phyloP scores from a whole-genome alignment of 2,329 filamentous ascomycete genomes.

The Aureobasidium sp. region DNA sequence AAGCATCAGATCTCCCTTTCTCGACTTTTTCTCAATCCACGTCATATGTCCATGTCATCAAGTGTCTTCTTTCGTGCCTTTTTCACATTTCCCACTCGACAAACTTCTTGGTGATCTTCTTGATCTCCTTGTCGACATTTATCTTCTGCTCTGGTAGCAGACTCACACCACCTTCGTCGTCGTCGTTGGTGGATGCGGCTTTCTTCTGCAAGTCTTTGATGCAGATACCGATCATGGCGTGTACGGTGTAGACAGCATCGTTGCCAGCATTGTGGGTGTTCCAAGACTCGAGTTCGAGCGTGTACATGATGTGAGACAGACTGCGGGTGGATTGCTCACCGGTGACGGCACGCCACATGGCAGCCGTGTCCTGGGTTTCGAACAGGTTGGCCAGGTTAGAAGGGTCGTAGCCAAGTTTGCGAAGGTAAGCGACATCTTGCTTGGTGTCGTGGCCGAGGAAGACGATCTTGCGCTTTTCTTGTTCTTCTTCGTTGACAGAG shows the following conservation, averaged over 20 bases:
- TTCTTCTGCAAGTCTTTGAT: conserved; percentile 33
- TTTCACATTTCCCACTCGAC: conserved; percentile 5
- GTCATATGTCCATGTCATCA: neutral
- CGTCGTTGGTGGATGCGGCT: neutral
- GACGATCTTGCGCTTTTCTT: conserved; percentile 51
- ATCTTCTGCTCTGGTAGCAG: neutral
- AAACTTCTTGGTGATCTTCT: neutral
- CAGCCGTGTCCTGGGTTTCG: conserved; percentile 64
- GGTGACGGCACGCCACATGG: conserved; percentile 58
- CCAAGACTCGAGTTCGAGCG: conserved; percentile 54
- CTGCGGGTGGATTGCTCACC: conserved; percentile 45
- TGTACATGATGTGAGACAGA: conserved; percentile 53
- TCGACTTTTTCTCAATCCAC: neutral
- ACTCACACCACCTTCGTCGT: conserved; percentile 1
- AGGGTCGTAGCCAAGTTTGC: conserved; percentile 55
- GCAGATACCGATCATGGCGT: conserved; percentile 59
- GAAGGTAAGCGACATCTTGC: conserved; percentile 61
- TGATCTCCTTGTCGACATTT: neutral
- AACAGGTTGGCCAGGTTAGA: conserved; percentile 46
- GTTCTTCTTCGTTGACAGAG: neutral
- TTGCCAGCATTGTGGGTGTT: conserved; percentile 32
- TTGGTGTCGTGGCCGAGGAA: conserved; percentile 70
- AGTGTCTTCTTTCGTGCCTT: neutral
- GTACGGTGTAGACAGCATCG: conserved; percentile 49
- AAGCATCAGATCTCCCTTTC: neutral